Percentiles rank a stretch among this genome's conserved stretches.
Evolutionary conservation across 2,329 filamentous ascomycete genomes (phyloP).

Genomic region (Metarhizium anisopliae): DNA sequence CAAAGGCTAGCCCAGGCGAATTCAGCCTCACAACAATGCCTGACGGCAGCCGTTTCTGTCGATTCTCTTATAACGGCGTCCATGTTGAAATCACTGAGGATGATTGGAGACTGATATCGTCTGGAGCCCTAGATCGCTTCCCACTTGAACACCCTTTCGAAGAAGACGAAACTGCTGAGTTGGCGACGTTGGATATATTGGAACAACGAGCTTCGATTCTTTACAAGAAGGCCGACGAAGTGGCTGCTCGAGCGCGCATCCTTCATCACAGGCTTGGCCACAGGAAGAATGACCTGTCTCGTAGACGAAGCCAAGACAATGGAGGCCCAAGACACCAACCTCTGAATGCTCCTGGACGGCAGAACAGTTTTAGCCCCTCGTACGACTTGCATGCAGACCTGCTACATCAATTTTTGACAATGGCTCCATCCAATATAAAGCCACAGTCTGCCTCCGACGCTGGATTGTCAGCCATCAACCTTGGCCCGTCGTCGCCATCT

Average conservation of each 20-base stretch:
- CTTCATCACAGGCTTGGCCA: conserved; percentile 63
- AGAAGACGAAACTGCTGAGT: conserved; percentile 78
- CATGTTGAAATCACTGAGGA: conserved; percentile 81
- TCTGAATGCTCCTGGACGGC: conserved; percentile 19
- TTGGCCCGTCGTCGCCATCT: conserved; percentile 18
- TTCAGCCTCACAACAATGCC: conserved; percentile 63
- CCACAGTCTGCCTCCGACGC: conserved; percentile 19
- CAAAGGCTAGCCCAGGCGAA: conserved; percentile 68
- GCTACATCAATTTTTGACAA: conserved; percentile 40
- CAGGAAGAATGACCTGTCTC: conserved; percentile 21
- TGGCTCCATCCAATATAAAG: conserved; percentile 11
- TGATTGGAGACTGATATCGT: conserved; percentile 76
- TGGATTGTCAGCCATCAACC: conserved; percentile 14
- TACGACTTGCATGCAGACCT: conserved; percentile 47
- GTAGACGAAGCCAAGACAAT: conserved; percentile 19
- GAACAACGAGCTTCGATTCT: conserved; percentile 70
- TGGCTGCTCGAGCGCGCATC: conserved; percentile 53
- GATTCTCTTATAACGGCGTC: conserved; percentile 72
- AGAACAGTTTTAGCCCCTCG: conserved; percentile 18
- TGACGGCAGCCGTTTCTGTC: conserved; percentile 64
- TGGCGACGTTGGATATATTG: conserved; percentile 75
- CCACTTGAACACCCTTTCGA: conserved; percentile 73
- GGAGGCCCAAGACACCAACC: conserved; percentile 28
- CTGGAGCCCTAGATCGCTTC: conserved; percentile 69
- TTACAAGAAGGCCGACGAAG: conserved; percentile 73